Conservation (phyloP, 805 yeast genomes). For the Candida tallmaniae region DNA sequence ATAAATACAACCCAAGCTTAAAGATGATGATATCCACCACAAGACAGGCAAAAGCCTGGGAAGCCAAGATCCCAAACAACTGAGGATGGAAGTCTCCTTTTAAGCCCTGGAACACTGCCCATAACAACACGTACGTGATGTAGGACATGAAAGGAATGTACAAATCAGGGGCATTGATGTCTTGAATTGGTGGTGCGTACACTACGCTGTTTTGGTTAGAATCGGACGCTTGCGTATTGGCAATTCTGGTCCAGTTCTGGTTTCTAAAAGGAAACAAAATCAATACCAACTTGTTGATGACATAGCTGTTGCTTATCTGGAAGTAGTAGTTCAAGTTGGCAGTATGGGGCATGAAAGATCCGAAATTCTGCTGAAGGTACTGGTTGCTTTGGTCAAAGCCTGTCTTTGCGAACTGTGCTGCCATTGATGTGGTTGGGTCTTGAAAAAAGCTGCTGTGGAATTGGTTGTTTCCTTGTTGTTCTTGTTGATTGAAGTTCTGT, state of each 20-base stretch:
- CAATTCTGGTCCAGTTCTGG: constrained; percentile 71
- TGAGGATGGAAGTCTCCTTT: constrained; percentile 92
- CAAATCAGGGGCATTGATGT: constrained; percentile 92
- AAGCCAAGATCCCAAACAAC: constrained; percentile 78
- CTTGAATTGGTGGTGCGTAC: constrained; percentile 77
- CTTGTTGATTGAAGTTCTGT: too few relatives aligned
- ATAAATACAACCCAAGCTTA: constrained; percentile 76
- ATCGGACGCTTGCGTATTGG: constrained; percentile 18
- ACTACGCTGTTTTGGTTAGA: constrained; percentile 10
- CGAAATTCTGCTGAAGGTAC: constrained; percentile 69
- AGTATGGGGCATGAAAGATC: constrained; percentile 43
- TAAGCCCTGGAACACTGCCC: constrained; percentile 82
- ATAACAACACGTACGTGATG: constrained; percentile 76
- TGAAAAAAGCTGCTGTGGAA: constrained; percentile 46
- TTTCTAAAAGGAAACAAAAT: constrained; percentile 84
- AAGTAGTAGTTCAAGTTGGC: constrained; percentile 77
- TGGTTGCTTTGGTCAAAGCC: constrained; percentile 81
- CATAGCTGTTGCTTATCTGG: constrained; percentile 87
- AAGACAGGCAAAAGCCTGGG: constrained; percentile 81
- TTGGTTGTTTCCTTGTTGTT: constrained; percentile 15
- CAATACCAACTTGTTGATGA: constrained; percentile 62
- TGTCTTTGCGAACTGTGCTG: constrained; percentile 80
- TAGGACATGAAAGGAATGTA: constrained; percentile 94
- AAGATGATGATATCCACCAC: constrained; percentile 70
- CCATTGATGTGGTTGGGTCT: constrained; percentile 80